Evolutionary conservation across 2,329 filamentous ascomycete species (phyloP), one percentile per base, ranked within the genome.

Genomic region (Alternaria ventricosa): DNA sequence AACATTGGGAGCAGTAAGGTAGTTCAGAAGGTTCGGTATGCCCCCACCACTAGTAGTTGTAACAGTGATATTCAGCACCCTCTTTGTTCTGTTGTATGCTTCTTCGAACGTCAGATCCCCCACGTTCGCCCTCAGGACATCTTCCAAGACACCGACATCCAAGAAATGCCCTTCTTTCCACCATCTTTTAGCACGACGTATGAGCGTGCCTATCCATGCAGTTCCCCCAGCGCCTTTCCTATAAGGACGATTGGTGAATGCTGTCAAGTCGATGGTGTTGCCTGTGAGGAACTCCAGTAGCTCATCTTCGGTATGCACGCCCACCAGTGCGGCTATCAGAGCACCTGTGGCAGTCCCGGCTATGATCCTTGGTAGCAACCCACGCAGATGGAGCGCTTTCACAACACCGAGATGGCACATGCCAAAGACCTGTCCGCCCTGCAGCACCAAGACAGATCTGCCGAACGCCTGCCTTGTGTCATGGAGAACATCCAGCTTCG

Each of bases 31-130:
- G 50, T 91, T 94, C 2, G 94, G 94, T 1, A 95, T 89, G 33
- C 92, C 93, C 13, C 88, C 89, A 65, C 90, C 88, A 6, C 88
- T 89, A 22, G 89, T 89, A 2, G 91, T 92, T 0, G 92, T 92
- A 22, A 97, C 90, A 0, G 94, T 97, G 68, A 98, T 97, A 77
- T 97, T 97, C 70, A 98, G 83, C 4, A 97, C 89, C 55, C 93
- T 86, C 75, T 96, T 96, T 43, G 93, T 97, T 65, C 89, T 88
- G 55, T 90, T 87, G 75, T 94, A 97, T 0, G 95, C 95, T 81
- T 97, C 95, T 79, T 96, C 93, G 74, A 98, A 98, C 0, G 94
- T 97, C 65, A 97, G 78, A 72, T 97, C 92, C 10, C 94, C 94
- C 13, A 97, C 89, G 70, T 97, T 97, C 13, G 90, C 89, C 61